Base-by-base conservation (phyloP, 345 rosid species). In the Atalantia buxifolia region DNA sequence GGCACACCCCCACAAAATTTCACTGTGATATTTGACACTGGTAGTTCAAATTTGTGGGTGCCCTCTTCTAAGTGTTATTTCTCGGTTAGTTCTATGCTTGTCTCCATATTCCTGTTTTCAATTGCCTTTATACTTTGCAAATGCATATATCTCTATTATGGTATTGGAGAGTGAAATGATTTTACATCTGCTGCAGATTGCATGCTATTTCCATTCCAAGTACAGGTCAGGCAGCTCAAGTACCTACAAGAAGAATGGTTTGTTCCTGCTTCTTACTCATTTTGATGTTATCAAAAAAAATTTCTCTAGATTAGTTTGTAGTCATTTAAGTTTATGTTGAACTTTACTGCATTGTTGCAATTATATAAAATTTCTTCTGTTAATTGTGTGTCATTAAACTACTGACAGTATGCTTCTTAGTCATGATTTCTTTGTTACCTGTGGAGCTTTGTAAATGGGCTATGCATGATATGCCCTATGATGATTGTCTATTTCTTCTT, bases 11-110 rank as follows among this genome's bases (percentile, higher is more conserved):
- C 94, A 8, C 99, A 95, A 82, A 93, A 86, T 50, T 95, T 95
- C 76, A 92, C 93, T 0, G 99, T 93, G 86, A 92, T 95, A 63
- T 95, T 95, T 59, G 98, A 95, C 82, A 93, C 99, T 1, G 98
- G 99, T 40, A 95, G 99, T 85, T 91, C 99, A 78, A 93, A 95
- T 78, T 81, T 93, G 74, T 95, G 99, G 99, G 97, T 95, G 45
- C 99, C 99, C 28, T 95, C 99, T 64, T 83, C 90, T 45, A 92
- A 91, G 82, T 95, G 99, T 83, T 89, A 84, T 73, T 88, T 93
- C 45, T 95, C 99, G 35, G 99, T 95, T 76, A 87, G 95, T 81
- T 80, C 42, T 50, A 53, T 59, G 40, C 50, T 24, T 68, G 16
- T 45, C 24, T 78, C 31, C 27, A 12, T 21, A 13, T 38, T 69